phyloP scores from a whole-genome alignment of 2,329 filamentous ascomycete genomes.

The Colletotrichum navitas region DNA sequence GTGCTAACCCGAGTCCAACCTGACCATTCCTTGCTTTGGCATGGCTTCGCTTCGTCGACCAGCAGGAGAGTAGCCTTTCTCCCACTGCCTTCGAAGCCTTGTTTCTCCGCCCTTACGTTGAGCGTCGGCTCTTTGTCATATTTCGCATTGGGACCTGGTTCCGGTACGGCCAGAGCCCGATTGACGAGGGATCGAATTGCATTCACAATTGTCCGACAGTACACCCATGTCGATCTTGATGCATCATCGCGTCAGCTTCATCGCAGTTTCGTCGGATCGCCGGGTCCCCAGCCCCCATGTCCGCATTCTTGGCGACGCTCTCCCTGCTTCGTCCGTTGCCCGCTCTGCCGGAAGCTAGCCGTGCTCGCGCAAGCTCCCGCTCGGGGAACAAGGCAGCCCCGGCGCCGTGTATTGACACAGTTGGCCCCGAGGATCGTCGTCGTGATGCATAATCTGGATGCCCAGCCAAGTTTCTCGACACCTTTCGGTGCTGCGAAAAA shows the following conservation, averaged over 20 bases:
- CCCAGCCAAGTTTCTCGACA: constrained; percentile 8
- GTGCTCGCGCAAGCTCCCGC: constrained; percentile 20
- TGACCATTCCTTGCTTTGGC: background rate
- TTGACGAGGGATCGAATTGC: background rate
- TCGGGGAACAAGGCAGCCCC: constrained; percentile 17
- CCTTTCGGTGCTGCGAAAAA: constrained; percentile 14
- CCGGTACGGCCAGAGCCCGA: background rate
- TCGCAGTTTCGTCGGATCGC: constrained; percentile 6
- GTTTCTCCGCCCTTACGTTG: constrained; percentile 1
- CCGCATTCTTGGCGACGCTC: background rate
- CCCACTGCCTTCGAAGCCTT: constrained; percentile 7
- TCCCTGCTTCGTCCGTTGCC: constrained; percentile 7
- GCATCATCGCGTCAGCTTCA: background rate
- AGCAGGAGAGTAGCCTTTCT: background rate
- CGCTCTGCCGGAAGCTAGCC: constrained; percentile 31
- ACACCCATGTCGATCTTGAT: constrained; percentile 1
- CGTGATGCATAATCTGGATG: constrained; percentile 4
- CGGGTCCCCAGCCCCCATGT: constrained; percentile 4
- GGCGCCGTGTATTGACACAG: background rate
- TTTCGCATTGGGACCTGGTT: constrained; percentile 14
- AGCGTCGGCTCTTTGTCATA: background rate
- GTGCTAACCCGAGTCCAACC: background rate
- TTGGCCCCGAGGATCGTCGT: constrained; percentile 12
- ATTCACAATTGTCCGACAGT: background rate
- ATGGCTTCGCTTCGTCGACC: background rate